Conservation (phyloP, 306 rosid species). For the Rosa persica region DNA sequence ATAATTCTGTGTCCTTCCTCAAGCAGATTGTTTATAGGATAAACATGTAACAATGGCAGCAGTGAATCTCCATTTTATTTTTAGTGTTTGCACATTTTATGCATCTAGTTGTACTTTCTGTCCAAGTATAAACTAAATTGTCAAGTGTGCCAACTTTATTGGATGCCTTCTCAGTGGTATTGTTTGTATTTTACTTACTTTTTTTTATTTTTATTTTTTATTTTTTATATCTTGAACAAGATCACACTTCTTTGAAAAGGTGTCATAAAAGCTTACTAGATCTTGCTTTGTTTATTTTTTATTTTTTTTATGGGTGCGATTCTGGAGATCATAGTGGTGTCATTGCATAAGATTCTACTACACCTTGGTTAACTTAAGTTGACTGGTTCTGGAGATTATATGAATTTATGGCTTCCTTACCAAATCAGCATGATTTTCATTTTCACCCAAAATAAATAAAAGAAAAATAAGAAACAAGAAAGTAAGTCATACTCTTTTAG, state of each 20-base stretch:
- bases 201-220: not conserved
- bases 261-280: too few relatives aligned
- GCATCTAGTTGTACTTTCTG: not conserved
- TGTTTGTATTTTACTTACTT: not conserved
- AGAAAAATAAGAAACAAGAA: not conserved
- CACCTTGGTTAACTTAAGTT: not conserved
- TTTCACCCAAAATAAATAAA: slow-evolving; percentile 1
- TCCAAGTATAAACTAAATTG: not conserved
- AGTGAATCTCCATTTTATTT: slow-evolving; percentile 37
- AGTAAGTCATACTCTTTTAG: not conserved
- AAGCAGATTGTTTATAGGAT: slow-evolving; percentile 67
- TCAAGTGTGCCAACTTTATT: not conserved
- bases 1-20: slow-evolving; percentile 67
- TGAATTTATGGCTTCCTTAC: not conserved
- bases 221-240: too few relatives aligned
- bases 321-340: not conserved
- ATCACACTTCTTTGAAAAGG: too few relatives aligned
- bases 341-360: not conserved
- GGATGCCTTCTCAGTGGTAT: not conserved
- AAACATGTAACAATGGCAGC: slow-evolving; percentile 36
- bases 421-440: not conserved
- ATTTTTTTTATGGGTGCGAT: too few relatives aligned
- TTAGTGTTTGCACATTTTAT: slow-evolving; percentile 11
- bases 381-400: not conserved
- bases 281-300: too few relatives aligned